These are phyloP conservation scores for Fraxinus xanthoxyloides DNA, from an alignment of 305 asterid species.

Conservation along the genomic window DNA sequence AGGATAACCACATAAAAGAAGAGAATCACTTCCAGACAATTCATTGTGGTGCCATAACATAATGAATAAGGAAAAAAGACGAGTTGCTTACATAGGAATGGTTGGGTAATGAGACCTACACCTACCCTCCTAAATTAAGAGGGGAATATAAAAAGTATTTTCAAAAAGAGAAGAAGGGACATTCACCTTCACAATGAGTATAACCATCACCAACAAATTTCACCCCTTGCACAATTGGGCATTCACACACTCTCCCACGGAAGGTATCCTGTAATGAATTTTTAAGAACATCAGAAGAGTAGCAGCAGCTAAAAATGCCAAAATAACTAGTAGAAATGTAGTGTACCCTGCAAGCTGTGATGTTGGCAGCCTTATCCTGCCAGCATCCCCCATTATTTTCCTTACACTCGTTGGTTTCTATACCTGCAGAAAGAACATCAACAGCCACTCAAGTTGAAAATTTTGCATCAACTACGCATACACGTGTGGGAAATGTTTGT, in stretches of 20 bases:
- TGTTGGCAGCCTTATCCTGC: conserved; percentile 71
- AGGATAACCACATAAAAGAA: background rate
- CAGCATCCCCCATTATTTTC: conserved; percentile 94
- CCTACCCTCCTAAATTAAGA: background rate
- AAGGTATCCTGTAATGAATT: conserved; percentile 65
- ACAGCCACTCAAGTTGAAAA: conserved; percentile 1
- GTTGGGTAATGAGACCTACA: background rate
- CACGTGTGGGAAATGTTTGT: background rate
- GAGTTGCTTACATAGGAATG: background rate
- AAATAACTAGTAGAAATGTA: background rate
- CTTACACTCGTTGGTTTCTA: conserved; percentile 88
- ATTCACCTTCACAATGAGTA: conserved; percentile 75
- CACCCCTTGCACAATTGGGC: conserved; percentile 77
- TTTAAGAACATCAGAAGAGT: conserved; percentile 12
- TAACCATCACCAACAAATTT: conserved; percentile 72
- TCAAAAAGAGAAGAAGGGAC: background rate
- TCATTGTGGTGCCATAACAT: background rate
- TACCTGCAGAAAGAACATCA: conserved; percentile 39
- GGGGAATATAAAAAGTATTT: background rate
- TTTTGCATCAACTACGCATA: background rate
- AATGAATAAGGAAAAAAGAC: background rate
- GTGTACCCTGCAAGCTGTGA: conserved; percentile 92
- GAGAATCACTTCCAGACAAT: background rate
- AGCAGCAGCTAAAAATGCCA: conserved; percentile 21
- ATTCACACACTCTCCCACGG: conserved; percentile 74